phyloP scores from a whole-genome alignment of 768 basidiomycete genomes.

The Leccinum fibrillosum region DNA sequence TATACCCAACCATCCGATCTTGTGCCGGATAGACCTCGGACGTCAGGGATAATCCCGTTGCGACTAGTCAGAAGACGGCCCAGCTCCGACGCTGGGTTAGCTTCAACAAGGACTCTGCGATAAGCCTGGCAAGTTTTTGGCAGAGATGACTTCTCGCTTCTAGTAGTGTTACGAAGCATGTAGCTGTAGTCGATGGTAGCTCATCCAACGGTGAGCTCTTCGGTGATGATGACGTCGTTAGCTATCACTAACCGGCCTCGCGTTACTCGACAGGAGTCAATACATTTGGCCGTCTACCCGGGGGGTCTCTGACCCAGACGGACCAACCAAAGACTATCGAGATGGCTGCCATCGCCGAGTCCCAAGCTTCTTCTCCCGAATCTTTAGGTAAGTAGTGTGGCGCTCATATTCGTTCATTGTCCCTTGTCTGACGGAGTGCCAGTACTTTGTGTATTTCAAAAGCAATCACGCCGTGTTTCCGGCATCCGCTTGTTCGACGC shows the following conservation, averaged over 20 bases:
- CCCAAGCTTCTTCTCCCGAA: not conserved
- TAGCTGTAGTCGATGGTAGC: not conserved
- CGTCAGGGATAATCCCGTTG: not conserved
- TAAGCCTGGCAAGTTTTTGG: conserved; percentile 8
- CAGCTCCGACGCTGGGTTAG: conserved; percentile 1
- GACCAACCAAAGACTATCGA: not conserved
- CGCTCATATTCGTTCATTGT: not conserved
- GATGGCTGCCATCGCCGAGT: not conserved
- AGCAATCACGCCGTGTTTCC: conserved; percentile 7
- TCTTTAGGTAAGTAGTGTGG: conserved; percentile 6
- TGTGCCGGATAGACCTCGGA: not conserved
- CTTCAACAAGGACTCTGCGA: conserved; percentile 3
- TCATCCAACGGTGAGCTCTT: conserved; percentile 1
- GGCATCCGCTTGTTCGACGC: conserved; percentile 7
- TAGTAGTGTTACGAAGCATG: not conserved
- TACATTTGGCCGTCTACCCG: conserved; percentile 3
- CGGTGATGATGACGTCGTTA: not conserved
- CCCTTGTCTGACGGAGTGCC: conserved; percentile 7
- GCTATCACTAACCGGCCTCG: not conserved
- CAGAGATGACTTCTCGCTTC: conserved; percentile 1
- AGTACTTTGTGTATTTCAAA: no score
- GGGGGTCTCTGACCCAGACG: conserved; percentile 18
- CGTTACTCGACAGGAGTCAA: conserved; percentile 6
- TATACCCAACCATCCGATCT: not conserved
- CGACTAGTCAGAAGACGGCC: conserved; percentile 3